phyloP scores from a whole-genome alignment of 2,329 filamentous ascomycete genomes.

The Aspergillus piperis region DNA sequence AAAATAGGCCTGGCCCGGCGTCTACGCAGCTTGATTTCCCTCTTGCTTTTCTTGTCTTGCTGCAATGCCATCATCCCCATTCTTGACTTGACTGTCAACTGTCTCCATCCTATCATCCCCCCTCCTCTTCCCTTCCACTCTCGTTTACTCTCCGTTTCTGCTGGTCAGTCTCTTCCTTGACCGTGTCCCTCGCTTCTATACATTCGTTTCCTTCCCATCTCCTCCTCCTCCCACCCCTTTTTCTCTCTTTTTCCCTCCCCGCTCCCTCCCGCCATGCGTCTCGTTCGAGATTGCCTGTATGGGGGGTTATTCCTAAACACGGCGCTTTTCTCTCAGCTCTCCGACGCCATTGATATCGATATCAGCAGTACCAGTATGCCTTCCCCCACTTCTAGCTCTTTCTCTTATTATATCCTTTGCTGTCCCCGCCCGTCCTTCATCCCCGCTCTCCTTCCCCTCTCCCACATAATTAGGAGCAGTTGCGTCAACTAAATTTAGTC shows the following conservation, averaged over 20 bases:
- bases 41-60: not conserved
- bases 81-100: not conserved
- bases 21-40: not conserved
- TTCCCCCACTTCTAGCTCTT: not conserved
- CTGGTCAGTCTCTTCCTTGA: not conserved
- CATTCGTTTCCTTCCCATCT: not conserved
- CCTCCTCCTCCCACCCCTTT: no score
- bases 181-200: not conserved
- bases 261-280: not conserved
- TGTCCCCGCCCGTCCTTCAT: not conserved
- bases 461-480: not conserved
- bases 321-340: conserved; percentile 9
- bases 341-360: conserved; percentile 28
- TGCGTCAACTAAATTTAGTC: no score
- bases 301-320: conserved; percentile 2
- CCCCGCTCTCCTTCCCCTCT: not conserved
- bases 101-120: no score
- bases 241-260: not conserved
- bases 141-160: not conserved
- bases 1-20: not conserved
- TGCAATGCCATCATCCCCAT: not conserved
- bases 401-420: not conserved
- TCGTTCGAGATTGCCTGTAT: conserved; percentile 6
- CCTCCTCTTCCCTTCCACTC: no score
- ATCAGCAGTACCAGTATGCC: conserved; percentile 30